phyloP scores from a whole-genome alignment of 1,139 yeast genomes.

The Yueomyces sp. region DNA sequence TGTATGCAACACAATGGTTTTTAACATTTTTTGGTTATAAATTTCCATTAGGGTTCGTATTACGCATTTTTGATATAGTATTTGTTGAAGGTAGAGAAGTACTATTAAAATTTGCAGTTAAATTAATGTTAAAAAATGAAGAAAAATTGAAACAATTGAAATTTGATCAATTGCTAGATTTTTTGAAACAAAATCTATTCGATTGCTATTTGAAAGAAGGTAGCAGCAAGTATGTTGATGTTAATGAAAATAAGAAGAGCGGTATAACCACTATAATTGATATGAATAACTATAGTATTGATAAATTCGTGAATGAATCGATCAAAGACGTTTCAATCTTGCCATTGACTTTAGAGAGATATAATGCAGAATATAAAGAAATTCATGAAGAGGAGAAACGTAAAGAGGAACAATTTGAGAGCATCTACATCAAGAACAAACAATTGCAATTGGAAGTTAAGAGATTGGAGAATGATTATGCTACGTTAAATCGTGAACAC shows the following conservation, averaged over 20 bases:
- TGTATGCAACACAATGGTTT: constrained; percentile 97
- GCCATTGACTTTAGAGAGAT: constrained; percentile 60
- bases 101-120: constrained; percentile 73
- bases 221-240: constrained; percentile 1
- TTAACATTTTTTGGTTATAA: constrained; percentile 86
- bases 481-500: constrained; percentile 68
- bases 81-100: constrained; percentile 88
- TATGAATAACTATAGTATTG: constrained; percentile 39
- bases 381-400: constrained; percentile 57
- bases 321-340: constrained; percentile 50
- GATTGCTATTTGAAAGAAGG: constrained; percentile 35
- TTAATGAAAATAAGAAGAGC: constrained; percentile 4
- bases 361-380: constrained; percentile 62
- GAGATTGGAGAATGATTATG: constrained; percentile 58
- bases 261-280: constrained; percentile 4
- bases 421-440: constrained; percentile 53
- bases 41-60: constrained; percentile 78
- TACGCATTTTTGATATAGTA: constrained; percentile 79
- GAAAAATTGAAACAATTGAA: constrained; percentile 43
- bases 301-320: constrained; percentile 70
- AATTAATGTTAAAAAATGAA: constrained; percentile 63
- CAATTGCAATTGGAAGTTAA: constrained; percentile 63
- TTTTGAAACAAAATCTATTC: constrained; percentile 68
- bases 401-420: constrained; percentile 58
- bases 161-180: constrained; percentile 67